Base-by-base conservation (phyloP, 352 stramenopile genomes). In the Phytophthora capsici region DNA sequence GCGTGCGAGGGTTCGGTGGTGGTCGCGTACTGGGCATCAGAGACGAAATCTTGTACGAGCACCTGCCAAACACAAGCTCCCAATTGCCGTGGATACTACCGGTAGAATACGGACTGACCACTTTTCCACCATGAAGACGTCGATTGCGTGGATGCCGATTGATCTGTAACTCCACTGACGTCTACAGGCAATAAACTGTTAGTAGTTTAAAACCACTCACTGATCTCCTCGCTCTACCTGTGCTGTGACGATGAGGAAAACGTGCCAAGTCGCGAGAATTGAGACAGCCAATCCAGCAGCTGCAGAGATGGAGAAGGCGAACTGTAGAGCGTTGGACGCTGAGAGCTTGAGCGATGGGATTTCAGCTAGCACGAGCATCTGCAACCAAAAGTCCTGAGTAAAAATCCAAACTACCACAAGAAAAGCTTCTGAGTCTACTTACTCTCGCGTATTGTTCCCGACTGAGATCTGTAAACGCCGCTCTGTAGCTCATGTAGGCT, bases 131-230 rank as follows among this genome's bases (percentile, higher is more conserved):
- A 46, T 88, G 71, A 28, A 79, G 71, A 28, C 78, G 73, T 16
- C 77, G 75, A 30, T 80, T 83, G 34, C 74, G 69, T 12, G 69
- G 66, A 16, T 77, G 88, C 2, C 86, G 79, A 59, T 93, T 95
- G 60, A 95, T 91, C 43, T 93, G 86, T 52, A 86, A 66, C 56
- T 95, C 86, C 6, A 95, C 78, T 8, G 86, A 92, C 1, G 86
- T 93, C 86, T 94, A 65, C 16, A 54, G 44, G 3, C 8, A 50
- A 13, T 51, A 41, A 43, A 38, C 20, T 12, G 41, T 63, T 16
- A 63, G 22, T 19, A 46, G n/a, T n/a, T n/a, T n/a, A n/a, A n/a
- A n/a, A n/a, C n/a, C n/a, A n/a, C n/a, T n/a, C 28, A 57, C 12
- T 6, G 17, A 37, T 34, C 3, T 28, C 17, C 25, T 5, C n/a